Evolutionary conservation across 2,329 filamentous ascomycete genomes (phyloP), one percentile per base, ranked within the genome.

Genomic region (Ceratocystis colombiana): DNA sequence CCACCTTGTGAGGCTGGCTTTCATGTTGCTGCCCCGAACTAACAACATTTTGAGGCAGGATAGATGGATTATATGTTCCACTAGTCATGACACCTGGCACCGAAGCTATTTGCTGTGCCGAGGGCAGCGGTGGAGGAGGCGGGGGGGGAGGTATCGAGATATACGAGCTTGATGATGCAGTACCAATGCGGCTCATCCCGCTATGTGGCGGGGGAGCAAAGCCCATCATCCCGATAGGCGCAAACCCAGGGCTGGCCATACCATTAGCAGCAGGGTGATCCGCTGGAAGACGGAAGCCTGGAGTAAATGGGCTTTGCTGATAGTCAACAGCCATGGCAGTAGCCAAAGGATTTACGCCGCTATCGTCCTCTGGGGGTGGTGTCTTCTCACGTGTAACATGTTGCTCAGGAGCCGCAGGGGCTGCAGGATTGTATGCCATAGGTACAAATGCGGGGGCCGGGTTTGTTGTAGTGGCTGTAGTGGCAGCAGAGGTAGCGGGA

Each of bases 341-440:
- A 3, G 80, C 79, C 25, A 87, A 75, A 2, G 84, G 84, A 70
- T 85, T 82, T 2, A 79, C 76, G 30, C 20, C 30, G 28, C 22
- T 20, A 25, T 66, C 67, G 59, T 77, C 76, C 71, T 91, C 88
- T 44, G 86, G 82, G 2, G 87, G 87, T 1, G 88, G 89, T 0
- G 89, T 93, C 79, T 91, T 91, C 74, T 92, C 89, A 61, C 89
- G 82, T 73, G 89, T 84, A 22, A 81, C 79, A 64, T 91, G 84
- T 25, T 82, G 79, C 73, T 92, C 88, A 0, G 88, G 88, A 0
- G 88, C 87, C 0, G 88, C 81, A 3, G 89, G 89, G 1, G 88
- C 88, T 0, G 89, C 88, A 2, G 89, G 89, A 72, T 92, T 92
- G 73, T 92, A 92, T 1, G 87, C 83, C 77, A 89, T 84, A 0